Evolutionary conservation across 768 basidiomycete genomes (phyloP), one percentile per base, ranked within the genome.

Genomic region (Kwoniella shandongensis): DNA sequence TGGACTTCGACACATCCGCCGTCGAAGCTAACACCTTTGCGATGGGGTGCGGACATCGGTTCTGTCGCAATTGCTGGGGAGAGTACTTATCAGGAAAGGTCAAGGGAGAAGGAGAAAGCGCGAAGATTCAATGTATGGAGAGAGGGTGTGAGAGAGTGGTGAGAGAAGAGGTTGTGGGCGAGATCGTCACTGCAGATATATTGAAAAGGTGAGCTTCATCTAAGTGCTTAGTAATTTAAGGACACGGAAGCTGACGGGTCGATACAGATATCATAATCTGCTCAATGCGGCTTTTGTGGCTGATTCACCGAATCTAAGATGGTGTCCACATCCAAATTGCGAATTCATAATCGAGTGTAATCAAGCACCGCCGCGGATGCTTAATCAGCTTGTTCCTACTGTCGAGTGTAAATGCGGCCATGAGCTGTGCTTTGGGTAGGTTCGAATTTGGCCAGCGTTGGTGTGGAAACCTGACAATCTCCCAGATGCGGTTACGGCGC

Each of bases 321-420:
- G 89, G 81, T 99, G 96, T 74, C 96, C 96, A 2, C 91, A 90
- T 66, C 93, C 94, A 0, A 84, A 85, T 36, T 99, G 96, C 81
- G 88, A 91, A 36, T 86, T 89, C 76, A 92, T 93, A n/a, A 86
- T 98, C 44, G 87, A 88, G 38, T 97, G 93, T 78, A 82, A 86
- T 8, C 76, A 86, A n/a, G 90, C 89, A 0, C 83, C 91, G 1
- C 82, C 85, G 42, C 88, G 87, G 74, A 82, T 87, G 54, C 80
- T 96, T 29, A 82, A 86, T 51, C 84, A 83, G 1, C 78, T 91
- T 51, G 91, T 98, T 1, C 96, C 96, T 1, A 93, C 84, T 27
- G 94, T 98, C 8, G 82, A 82, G 20, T 98, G 96, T 72, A 86
- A 86, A 18, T 87, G 87, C 29, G 74, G 76, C 49, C 88, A 93